Base-by-base conservation (phyloP, 2,329 filamentous ascomycete species). In the Uncinocarpus reesii region DNA sequence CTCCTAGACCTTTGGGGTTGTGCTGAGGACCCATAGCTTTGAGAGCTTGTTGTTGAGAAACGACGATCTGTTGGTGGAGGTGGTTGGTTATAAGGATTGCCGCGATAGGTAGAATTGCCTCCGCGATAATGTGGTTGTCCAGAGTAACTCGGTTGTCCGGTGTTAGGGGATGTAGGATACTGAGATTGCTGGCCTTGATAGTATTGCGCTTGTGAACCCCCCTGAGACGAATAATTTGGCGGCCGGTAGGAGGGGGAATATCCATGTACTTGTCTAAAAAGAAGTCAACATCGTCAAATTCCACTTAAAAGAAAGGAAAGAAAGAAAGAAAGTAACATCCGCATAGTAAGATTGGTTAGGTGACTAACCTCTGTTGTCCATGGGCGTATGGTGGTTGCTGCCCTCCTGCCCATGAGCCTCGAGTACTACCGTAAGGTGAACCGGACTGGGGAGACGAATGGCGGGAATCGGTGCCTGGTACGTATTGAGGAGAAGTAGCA, bases 191-290 rank as follows among this genome's bases (percentile, higher is more conserved):
- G 64, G 52, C 69, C 69, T 53, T 72, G 74, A 56, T 78, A 75
- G 57, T 76, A 80, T 37, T 77, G 72, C 24, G 68, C 71, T 52
- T 78, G 73, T 4, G 77, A 73, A 6, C 70, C 75, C 50, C 67
- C 73, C 36, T 75, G 70, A 16, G 75, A 69, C 11, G 72, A 66
- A 57, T 77, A 78, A 49, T 67, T 75, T 35, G 69, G 69, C 52
- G 79, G 75, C 35, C 76, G 68, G 58, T 83, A 81, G 24, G 80
- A 73, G 16, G 76, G 73, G 36, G 81, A 82, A 64, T 81, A 81
- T 24, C 78, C 81, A 53, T 69, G 67, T 51, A 65, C 60, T 53
- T 70, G 71, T 51, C 66, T 69, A 37, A 48, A 43, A 37, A 50
- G 51, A 32, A 51, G 29, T 47, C 21, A 38, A 16, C 34, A 23